These are phyloP conservation scores for Lactarius indigo DNA, from an alignment of 768 basidiomycete genomes.

Conservation along the genomic window DNA sequence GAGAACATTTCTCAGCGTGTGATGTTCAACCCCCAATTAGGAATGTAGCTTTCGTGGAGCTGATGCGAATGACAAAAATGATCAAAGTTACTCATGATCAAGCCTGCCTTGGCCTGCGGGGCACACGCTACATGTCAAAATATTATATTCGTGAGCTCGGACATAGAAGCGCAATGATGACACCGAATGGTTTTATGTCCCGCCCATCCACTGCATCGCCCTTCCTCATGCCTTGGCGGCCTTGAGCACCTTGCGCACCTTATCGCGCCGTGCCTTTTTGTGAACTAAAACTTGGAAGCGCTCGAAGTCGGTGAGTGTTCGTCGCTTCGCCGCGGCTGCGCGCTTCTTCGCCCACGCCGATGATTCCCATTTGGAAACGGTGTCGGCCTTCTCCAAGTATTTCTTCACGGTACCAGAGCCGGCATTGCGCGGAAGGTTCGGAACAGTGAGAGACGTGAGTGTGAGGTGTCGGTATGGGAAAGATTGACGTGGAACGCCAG, in stretches of 20 bases:
- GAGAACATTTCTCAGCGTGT: background rate
- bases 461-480: constrained; percentile 90
- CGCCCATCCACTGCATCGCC: background rate
- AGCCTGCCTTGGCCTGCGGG: background rate
- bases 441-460: constrained; percentile 82
- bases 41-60: background rate
- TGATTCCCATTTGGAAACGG: constrained; percentile 84
- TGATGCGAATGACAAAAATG: background rate
- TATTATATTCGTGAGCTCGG: constrained; percentile 11
- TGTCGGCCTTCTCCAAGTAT: constrained; percentile 80
- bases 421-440: constrained; percentile 82
- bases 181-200: background rate
- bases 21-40: background rate
- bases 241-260: constrained; percentile 63
- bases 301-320: constrained; percentile 83
- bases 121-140: background rate
- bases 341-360: constrained; percentile 88
- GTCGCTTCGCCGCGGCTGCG: constrained; percentile 66
- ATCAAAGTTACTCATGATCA: background rate
- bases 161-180: constrained; percentile 2
- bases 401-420: constrained; percentile 81
- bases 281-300: constrained; percentile 84
- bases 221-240: constrained; percentile 49
- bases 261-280: constrained; percentile 85
- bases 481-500: constrained; percentile 87